These are phyloP conservation scores for Nitzschia inconspicua DNA, from an alignment of 108 stramenopile genomes.

Conservation along the genomic window DNA sequence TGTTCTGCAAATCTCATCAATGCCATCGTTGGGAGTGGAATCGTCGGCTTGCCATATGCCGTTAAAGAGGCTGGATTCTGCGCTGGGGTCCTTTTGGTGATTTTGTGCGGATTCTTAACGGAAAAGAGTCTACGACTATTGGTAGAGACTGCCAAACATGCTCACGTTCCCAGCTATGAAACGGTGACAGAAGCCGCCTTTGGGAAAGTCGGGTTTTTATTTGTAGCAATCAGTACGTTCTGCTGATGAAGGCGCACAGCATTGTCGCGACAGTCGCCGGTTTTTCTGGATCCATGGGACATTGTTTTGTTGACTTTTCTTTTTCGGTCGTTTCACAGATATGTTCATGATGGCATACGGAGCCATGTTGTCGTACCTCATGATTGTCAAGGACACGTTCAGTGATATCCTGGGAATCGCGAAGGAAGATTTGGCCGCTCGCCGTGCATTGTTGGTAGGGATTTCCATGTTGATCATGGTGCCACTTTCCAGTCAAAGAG, in stretches of 20 bases:
- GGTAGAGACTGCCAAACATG: constrained; percentile 79
- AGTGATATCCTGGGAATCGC: constrained; percentile 58
- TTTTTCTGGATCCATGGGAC: too few relatives aligned
- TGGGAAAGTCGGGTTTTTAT: constrained; percentile 66
- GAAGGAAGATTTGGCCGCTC: constrained; percentile 33
- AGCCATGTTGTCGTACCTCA: constrained; percentile 76
- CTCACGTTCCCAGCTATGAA: constrained; percentile 68
- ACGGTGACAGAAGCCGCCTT: constrained; percentile 75
- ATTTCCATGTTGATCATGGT: constrained; percentile 61
- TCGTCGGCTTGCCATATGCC: constrained; percentile 87
- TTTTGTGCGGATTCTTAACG: constrained; percentile 55
- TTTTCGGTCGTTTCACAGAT: too few relatives aligned
- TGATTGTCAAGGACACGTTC: constrained; percentile 83
- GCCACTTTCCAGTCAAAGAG: constrained; percentile 69
- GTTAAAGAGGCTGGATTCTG: constrained; percentile 73
- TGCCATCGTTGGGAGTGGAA: constrained; percentile 85
- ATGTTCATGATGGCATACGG: constrained; percentile 88
- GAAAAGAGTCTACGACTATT: constrained; percentile 72
- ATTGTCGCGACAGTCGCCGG: too few relatives aligned
- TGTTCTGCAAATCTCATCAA: constrained; percentile 78
- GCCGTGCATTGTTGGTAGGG: constrained; percentile 49
- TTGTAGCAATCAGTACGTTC: constrained; percentile 60
- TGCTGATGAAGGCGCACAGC: too few relatives aligned
- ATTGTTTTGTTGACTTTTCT: too few relatives aligned
- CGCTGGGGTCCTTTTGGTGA: constrained; percentile 60